Evolutionary conservation across 2,329 filamentous ascomycete genomes (phyloP), one percentile per base, ranked within the genome.

Genomic region (Venturiaceae sp.): DNA sequence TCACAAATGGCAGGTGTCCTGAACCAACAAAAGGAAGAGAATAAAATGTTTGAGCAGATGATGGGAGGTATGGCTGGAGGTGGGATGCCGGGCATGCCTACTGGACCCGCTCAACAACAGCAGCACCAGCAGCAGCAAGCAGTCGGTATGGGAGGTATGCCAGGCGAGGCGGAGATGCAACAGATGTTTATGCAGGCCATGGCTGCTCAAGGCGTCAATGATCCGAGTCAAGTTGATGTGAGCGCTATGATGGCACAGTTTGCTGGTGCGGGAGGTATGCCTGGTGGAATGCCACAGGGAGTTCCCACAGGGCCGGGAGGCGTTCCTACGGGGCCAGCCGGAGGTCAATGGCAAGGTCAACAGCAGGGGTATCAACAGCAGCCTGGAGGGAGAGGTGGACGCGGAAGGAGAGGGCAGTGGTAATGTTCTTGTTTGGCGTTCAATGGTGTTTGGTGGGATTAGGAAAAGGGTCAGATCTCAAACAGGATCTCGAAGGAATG

Each of bases 1-100:
- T 85, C 94, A 64, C 79, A 78, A 26, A 80, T 96, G 66, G 83
- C 88, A 19, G 83, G 83, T 63, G 89, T 92, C 65, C 90, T 90
- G 64, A 83, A 83, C 59, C 83, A 87, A 53, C 92, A 95, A 74
- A 96, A 92, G 77, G 88, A 77, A 57, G 78, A 84, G 62, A 76
- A 82, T 67, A 79, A 80, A 57, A 77, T 83, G 61, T 82, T 86
- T 77, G 80, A 84, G 64, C 77, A 75, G 44, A 83, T 85, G 73
- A 74, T 85, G 36, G 26, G 21, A 7, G 60, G 53, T 23, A 59
- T 54, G 50, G 56, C 26, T 58, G 57, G 50, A 36, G 60, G 64
- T 32, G 60, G 44, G 13, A 64, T 62, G 59, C 60, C 46, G 8
- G 61, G 59, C 9, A 62, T 63, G 54, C 61, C 60, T 60, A 36